Evolutionary conservation across 1,139 yeast genomes (phyloP).

Genomic region (Pneumocystis sp.): DNA sequence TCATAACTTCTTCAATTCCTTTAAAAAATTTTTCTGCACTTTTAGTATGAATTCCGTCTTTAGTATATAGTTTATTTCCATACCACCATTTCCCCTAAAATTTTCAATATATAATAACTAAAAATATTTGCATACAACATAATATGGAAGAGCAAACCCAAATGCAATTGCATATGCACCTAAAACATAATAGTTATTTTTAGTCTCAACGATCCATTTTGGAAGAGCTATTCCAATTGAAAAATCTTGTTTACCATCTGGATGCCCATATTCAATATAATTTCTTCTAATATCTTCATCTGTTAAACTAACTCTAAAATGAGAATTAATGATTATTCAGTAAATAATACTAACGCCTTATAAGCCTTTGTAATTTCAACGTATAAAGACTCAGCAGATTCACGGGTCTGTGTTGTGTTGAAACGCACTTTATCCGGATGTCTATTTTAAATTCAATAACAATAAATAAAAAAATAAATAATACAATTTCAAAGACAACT

Average conservation of each 20-base stretch:
- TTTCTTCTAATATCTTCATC: slow-evolving; percentile 77
- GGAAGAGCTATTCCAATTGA: slow-evolving; percentile 96
- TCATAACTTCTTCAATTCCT: slow-evolving; percentile 58
- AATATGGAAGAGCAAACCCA: slow-evolving; percentile 61
- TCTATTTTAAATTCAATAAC: slow-evolving; percentile 8
- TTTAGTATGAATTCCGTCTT: slow-evolving; percentile 63
- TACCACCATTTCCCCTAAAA: slow-evolving; percentile 59
- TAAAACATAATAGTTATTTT: slow-evolving; percentile 52
- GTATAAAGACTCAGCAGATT: slow-evolving; percentile 59
- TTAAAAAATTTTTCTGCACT: slow-evolving; percentile 56
- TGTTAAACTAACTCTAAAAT: slow-evolving; percentile 34
- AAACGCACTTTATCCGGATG: slow-evolving; percentile 79
- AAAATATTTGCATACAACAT: slow-evolving; percentile 37
- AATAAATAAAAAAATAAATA: background rate
- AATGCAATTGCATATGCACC: slow-evolving; percentile 56
- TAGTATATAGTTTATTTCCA: slow-evolving; percentile 64
- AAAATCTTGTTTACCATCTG: slow-evolving; percentile 93
- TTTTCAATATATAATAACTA: background rate
- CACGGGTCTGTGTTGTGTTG: slow-evolving; percentile 45
- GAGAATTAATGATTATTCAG: background rate
- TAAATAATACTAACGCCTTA: slow-evolving; percentile 38
- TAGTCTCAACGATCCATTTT: slow-evolving; percentile 73
- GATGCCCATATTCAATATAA: slow-evolving; percentile 80
- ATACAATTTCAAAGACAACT: slow-evolving; percentile 55
- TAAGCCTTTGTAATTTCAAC: slow-evolving; percentile 83